Base-by-base conservation (phyloP, 352 stramenopile genomes). In the Globisporangium yorkense region DNA sequence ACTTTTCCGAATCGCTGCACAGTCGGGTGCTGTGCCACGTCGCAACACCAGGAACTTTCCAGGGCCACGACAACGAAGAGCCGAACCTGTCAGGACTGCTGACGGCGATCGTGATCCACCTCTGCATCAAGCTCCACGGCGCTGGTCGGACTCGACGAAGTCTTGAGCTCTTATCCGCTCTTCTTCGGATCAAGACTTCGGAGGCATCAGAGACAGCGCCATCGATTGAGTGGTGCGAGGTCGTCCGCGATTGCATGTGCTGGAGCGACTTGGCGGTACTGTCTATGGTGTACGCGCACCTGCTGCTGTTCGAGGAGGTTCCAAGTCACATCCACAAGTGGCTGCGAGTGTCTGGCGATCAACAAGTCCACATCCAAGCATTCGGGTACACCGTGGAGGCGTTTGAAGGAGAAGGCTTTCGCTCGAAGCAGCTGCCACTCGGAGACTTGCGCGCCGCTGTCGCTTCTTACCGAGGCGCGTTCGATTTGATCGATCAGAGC, bases 81-180 rank as follows among this genome's bases (percentile, higher is more conserved):
- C 20, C 54, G 21, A 49, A 43, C 24, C 9, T 61, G 15, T 66
- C 60, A 33, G 40, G 20, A 8, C 33, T 66, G n/a, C 16, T 66
- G 47, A 37, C 46, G 27, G 54, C 54, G 47, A 51, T 61, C 24
- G 46, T 66, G 40, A 5, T 61, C 40, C 60, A 66, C 35, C n/a
- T 66, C n/a, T 66, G 54, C 5, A 56, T 66, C 12, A 61, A 59
- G 48, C 60, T 66, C 18, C 39, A 53, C 2, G 8, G 49, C 21
- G 48, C 60, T 24, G 60, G 55, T 2, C 45, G 44, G 12, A 48
- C 29, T 4, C 33, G 6, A 15, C 54, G 54, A 3, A 40, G 40
- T 1, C 5, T 66, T 3, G 53, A 61, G 47, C 52, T 66, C 40
- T 47, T 66, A 43, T 21, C 29, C 6, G 59, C 48, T 41, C 24